These are phyloP conservation scores for Malus asiatica DNA, from an alignment of 306 rosid genomes.

Conservation along the genomic window DNA sequence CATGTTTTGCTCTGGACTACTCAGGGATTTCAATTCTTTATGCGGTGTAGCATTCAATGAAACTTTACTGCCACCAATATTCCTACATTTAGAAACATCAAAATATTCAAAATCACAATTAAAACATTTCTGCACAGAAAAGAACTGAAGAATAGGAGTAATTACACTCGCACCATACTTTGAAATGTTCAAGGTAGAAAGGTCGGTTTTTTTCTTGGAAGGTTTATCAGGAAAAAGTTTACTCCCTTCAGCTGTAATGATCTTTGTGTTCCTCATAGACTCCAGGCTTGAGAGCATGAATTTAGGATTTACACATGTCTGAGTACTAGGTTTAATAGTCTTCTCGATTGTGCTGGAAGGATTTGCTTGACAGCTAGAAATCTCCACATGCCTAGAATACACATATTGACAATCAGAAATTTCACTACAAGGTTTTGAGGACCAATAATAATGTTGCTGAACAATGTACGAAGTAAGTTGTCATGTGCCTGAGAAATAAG, in stretches of 20 bases:
- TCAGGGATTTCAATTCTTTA: slow-evolving; percentile 25
- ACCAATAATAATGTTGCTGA: neutral
- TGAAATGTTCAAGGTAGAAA: slow-evolving; percentile 38
- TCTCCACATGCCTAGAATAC: slow-evolving; percentile 4
- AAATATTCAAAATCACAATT: slow-evolving; percentile 12
- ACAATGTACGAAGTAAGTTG: neutral
- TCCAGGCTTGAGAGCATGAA: slow-evolving; percentile 26
- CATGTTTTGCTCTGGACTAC: slow-evolving; percentile 23
- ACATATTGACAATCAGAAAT: slow-evolving; percentile 9
- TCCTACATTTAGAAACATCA: slow-evolving; percentile 28
- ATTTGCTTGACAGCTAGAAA: slow-evolving; percentile 42
- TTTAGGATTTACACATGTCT: slow-evolving; percentile 28
- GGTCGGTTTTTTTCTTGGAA: slow-evolving; percentile 35
- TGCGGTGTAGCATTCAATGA: slow-evolving; percentile 25
- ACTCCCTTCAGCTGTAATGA: slow-evolving; percentile 34
- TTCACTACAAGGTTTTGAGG: slow-evolving; percentile 2
- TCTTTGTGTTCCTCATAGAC: slow-evolving; percentile 32
- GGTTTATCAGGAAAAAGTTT: slow-evolving; percentile 36
- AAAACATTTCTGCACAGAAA: slow-evolving; percentile 2
- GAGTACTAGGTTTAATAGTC: slow-evolving; percentile 26
- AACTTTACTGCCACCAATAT: slow-evolving; percentile 27
- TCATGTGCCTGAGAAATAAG: neutral
- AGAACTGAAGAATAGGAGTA: slow-evolving; percentile 3
- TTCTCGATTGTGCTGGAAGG: slow-evolving; percentile 35
- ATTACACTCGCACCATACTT: slow-evolving; percentile 31